Percentiles rank a stretch among this genome's conserved stretches.
These are phyloP conservation scores for Phytophthora foliorum DNA, from an alignment of 352 stramenopile species.

Conservation along the genomic window DNA sequence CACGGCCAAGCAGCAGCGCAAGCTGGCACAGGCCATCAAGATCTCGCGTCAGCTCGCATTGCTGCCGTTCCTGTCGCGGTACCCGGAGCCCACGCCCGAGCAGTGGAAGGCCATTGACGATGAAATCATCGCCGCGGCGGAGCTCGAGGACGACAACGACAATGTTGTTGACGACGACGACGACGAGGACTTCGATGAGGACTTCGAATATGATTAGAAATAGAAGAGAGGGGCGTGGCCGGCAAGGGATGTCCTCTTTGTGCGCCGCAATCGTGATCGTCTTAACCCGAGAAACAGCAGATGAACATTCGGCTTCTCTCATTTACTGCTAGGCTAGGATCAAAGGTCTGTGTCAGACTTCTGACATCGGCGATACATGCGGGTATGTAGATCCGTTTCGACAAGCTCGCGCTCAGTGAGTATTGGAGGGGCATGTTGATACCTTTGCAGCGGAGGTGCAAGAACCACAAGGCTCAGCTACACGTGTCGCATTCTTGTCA, in stretches of 20 bases:
- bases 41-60: constrained; percentile 81
- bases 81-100: constrained; percentile 82
- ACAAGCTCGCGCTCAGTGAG: too few species aligned
- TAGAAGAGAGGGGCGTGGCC: constrained; percentile 45
- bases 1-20: constrained; percentile 86
- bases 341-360: too few species aligned
- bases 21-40: constrained; percentile 81
- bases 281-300: constrained; percentile 27
- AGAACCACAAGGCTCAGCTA: neutral
- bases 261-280: constrained; percentile 21
- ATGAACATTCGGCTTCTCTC: constrained; percentile 23
- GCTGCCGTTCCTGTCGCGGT: constrained; percentile 82
- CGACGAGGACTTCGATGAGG: constrained; percentile 73
- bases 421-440: neutral
- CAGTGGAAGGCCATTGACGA: constrained; percentile 87
- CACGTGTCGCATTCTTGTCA: neutral
- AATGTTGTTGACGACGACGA: constrained; percentile 63
- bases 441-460: neutral
- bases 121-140: constrained; percentile 72
- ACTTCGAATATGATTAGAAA: constrained; percentile 77
- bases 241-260: constrained; percentile 14
- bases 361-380: too few species aligned
- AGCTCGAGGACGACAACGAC: constrained; percentile 66
- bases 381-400: too few species aligned
- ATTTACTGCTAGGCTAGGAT: constrained; percentile 6